phyloP scores from a whole-genome alignment of 2,329 filamentous ascomycete species.

The Chaetoscypha palmicola region DNA sequence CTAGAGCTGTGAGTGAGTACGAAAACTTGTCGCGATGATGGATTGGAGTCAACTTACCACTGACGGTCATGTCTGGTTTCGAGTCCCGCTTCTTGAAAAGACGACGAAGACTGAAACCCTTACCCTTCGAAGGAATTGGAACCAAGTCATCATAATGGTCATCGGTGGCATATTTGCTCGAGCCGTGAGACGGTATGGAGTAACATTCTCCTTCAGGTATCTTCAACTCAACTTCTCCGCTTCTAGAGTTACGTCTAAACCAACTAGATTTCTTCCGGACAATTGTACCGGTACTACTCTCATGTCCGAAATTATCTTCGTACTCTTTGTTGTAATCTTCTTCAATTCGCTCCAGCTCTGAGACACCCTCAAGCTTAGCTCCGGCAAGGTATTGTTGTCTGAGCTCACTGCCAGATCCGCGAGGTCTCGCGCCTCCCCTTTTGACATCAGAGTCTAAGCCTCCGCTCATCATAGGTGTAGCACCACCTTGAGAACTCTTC shows the following conservation, averaged over 20 bases:
- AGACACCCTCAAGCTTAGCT: constrained; percentile 4
- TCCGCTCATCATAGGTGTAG: constrained; percentile 14
- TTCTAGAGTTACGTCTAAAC: constrained; percentile 29
- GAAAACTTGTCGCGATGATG: too few relatives aligned
- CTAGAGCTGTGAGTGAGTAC: constrained; percentile 8
- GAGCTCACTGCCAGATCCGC: constrained; percentile 16
- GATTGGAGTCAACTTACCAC: constrained; percentile 29
- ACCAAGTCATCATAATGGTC: constrained; percentile 6
- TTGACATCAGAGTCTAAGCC: constrained; percentile 7
- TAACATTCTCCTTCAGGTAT: constrained; percentile 11
- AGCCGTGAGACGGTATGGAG: constrained; percentile 11
- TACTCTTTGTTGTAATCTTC: constrained; percentile 16
- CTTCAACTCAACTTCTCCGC: constrained; percentile 16
- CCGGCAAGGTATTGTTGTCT: constrained; percentile 20
- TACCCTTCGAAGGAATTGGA: constrained; percentile 22
- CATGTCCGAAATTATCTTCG: constrained; percentile 17
- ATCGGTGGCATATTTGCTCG: constrained; percentile 14
- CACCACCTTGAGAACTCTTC: constrained; percentile 22
- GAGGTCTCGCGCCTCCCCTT: too few relatives aligned
- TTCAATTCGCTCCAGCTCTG: constrained; percentile 19
- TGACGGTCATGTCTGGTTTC: constrained; percentile 25
- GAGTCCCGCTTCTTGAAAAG: constrained; percentile 27
- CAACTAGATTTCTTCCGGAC: constrained; percentile 27
- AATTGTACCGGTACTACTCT: constrained; percentile 22
- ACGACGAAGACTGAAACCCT: constrained; percentile 24